Base-by-base conservation (phyloP, 129 eudicot species). In the Glebionis coronaria region DNA sequence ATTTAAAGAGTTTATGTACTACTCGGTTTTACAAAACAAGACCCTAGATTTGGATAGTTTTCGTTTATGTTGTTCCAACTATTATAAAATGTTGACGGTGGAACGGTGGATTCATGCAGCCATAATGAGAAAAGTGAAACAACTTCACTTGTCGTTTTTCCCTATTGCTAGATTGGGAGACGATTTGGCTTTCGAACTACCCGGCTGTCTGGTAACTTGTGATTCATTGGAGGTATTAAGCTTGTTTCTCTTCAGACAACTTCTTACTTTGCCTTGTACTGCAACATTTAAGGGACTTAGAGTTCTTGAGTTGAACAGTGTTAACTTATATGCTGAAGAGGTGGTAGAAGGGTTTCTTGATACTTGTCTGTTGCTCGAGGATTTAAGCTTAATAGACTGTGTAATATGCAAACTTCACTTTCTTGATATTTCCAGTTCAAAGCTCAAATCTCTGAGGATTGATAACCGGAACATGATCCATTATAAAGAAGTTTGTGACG, bases 301-400 rank as follows among this genome's bases (percentile, higher is more conserved):
- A 63, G 70, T 53, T 53, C 70, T 73, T 53, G 47, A 73, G 25
- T 65, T 73, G 8, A 63, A 73, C n/a, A n/a, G 21, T 13, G 27
- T 54, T 44, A 9, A 63, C 28, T 63, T 63, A 25, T 15, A 11
- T 20, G 55, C 63, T 0, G 14, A 12, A 21, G 47, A 63, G 12
- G 12, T 2, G 12, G 64, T 73, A 5, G 29, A 73, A 16, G 13
- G 7, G 9, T 73, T 63, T 15, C n/a, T 73, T 0, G 14, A 53
- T 53, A 54, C 12, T 4, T 73, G 63, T 2, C 49, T 57, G 18
- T 44, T 64, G 23, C 71, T 63, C 55, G 71, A 63, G 78, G 78
- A 73, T 28, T 55, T 73, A 57, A 73, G 71, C 64, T 44, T 73
- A 15, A 44, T 40, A 11, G 57, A 64, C 57, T 73, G 66, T 9